A percentile compares a stretch with the other conserved stretches of the same genome.
Conservation (phyloP, 768 basidiomycete species). For the Cubamyces lactineus region DNA sequence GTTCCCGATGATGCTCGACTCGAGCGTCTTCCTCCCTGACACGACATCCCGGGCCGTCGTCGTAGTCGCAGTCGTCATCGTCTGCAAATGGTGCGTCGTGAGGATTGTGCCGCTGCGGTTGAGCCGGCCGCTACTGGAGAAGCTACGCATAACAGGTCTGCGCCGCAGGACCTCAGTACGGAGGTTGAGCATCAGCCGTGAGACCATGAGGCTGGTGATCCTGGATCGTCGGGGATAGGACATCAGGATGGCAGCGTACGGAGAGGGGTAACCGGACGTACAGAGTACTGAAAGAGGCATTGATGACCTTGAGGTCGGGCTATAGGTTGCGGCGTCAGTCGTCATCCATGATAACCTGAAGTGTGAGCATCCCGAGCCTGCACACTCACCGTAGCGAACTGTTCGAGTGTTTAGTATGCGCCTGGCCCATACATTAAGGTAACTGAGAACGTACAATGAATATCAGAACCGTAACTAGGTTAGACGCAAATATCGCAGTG, state of each 20-base stretch:
- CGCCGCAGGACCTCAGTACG: conserved; percentile 23
- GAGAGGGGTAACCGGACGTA: neutral
- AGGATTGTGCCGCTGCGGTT: neutral
- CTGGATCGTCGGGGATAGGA: neutral
- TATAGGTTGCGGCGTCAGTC: conserved; percentile 1
- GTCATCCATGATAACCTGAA: neutral
- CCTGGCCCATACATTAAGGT: neutral
- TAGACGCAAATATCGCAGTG: conserved; percentile 30
- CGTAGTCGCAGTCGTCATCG: neutral
- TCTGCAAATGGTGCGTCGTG: conserved; percentile 3
- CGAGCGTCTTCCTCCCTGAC: conserved; percentile 10
- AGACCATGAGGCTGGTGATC: conserved; percentile 30
- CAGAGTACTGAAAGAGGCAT: conserved; percentile 34
- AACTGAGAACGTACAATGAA: conserved; percentile 25
- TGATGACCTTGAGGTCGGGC: conserved; percentile 33
- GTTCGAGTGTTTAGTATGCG: too few species aligned
- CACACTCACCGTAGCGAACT: conserved; percentile 22
- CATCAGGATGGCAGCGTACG: neutral
- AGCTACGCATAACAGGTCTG: conserved; percentile 11
- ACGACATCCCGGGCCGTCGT: neutral
- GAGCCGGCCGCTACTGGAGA: neutral
- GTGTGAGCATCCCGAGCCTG: neutral
- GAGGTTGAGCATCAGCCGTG: conserved; percentile 30
- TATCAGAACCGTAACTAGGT: conserved; percentile 30
- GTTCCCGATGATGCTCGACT: conserved; percentile 26